Percentiles rank a stretch among this genome's conserved stretches.
Conservation (phyloP, 148 eudicot species). For the Euryodendron excelsum region DNA sequence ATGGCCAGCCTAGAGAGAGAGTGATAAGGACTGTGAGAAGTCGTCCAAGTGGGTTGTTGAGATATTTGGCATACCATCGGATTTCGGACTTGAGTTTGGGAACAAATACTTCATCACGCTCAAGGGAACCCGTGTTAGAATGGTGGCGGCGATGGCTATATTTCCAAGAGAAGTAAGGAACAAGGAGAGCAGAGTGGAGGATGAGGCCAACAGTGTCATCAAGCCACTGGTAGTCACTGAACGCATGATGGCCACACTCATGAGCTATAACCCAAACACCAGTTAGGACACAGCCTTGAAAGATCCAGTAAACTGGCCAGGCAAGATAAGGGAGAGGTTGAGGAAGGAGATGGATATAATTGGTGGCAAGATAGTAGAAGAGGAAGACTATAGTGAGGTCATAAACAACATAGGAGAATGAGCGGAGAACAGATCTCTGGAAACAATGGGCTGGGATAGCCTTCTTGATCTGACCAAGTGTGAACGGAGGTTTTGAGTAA, state of each 20-base stretch:
- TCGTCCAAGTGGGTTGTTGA: background rate
- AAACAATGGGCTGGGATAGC: slow-evolving; percentile 18
- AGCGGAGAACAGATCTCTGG: background rate
- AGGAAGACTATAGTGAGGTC: slow-evolving; percentile 10
- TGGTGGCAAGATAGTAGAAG: slow-evolving; percentile 18
- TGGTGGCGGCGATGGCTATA: too few species aligned
- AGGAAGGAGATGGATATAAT: too few species aligned
- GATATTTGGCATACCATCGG: background rate
- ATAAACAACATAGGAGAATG: slow-evolving; percentile 3
- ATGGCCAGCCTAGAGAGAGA: background rate
- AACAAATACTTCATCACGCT: background rate
- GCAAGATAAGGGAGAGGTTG: too few species aligned
- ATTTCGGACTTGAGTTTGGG: background rate
- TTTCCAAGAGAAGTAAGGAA: too few species aligned
- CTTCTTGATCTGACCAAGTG: slow-evolving; percentile 10
- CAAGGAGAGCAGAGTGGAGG: too few species aligned
- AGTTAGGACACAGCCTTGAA: background rate
- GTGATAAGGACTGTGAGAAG: background rate
- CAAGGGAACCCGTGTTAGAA: too few species aligned
- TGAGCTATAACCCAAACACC: too few species aligned
- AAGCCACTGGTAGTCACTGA: too few species aligned
- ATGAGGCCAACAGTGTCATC: too few species aligned
- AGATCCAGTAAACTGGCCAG: background rate
- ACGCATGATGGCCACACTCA: too few species aligned
- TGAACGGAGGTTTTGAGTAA: slow-evolving; percentile 13